phyloP scores from a whole-genome alignment of 805 yeast species.

The Metschnikowia shivogae region DNA sequence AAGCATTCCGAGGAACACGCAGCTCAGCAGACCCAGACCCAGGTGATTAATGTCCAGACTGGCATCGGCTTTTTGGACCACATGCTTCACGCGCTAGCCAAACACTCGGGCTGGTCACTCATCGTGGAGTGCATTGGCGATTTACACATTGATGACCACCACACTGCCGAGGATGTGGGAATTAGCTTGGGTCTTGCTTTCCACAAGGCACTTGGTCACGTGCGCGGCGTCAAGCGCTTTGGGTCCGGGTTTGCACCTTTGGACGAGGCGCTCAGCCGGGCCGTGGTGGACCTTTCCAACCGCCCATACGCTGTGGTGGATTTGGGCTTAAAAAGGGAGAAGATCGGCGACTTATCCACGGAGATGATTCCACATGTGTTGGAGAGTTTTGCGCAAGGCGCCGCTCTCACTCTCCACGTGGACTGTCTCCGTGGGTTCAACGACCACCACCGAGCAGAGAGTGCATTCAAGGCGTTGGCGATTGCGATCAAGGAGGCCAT shows the following conservation, averaged over 20 bases:
- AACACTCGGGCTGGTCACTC: constrained; percentile 95
- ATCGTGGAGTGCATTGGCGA: constrained; percentile 90
- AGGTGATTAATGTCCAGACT: constrained; percentile 74
- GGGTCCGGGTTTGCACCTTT: constrained; percentile 93
- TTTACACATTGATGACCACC: constrained; percentile 94
- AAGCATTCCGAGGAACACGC: constrained; percentile 46
- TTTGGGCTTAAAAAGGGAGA: constrained; percentile 85
- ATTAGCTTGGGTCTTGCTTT: constrained; percentile 89
- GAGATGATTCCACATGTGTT: constrained; percentile 98
- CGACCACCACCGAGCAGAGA: constrained; percentile 95
- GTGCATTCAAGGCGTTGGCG: constrained; percentile 95
- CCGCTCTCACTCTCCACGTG: constrained; percentile 87
- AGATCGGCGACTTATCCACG: constrained; percentile 83
- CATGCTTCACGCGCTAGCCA: constrained; percentile 95
- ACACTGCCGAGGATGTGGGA: constrained; percentile 93
- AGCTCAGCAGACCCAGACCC: constrained; percentile 63
- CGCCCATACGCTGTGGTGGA: constrained; percentile 91
- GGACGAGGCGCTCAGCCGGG: constrained; percentile 92
- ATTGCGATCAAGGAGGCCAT: constrained; percentile 86
- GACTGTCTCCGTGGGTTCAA: constrained; percentile 91
- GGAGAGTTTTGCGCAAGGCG: constrained; percentile 90
- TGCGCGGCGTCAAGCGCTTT: constrained; percentile 87
- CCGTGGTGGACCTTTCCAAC: constrained; percentile 93
- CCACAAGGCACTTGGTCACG: constrained; percentile 83
- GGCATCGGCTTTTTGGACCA: constrained; percentile 96